These are phyloP conservation scores for Dalbergia cultrata DNA, from an alignment of 306 rosid species.

Conservation along the genomic window DNA sequence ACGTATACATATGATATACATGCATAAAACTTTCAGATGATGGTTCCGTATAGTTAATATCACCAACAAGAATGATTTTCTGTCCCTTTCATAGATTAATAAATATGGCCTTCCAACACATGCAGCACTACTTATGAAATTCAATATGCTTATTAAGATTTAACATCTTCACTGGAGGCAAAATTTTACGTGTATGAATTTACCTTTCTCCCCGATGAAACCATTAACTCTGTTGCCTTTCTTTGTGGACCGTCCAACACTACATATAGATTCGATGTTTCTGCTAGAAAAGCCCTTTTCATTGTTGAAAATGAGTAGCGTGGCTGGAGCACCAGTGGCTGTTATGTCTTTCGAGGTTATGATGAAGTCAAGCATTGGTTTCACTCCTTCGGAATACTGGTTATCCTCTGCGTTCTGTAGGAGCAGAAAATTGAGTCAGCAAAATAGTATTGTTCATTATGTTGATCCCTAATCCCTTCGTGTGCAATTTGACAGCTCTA, in stretches of 20 bases:
- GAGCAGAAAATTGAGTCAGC: not conserved
- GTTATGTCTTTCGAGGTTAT: slow-evolving; percentile 65
- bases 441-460: not conserved
- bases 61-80: not conserved
- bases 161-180: not conserved
- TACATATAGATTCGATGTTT: slow-evolving; percentile 71
- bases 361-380: slow-evolving; percentile 65
- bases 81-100: not conserved
- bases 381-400: slow-evolving; percentile 50
- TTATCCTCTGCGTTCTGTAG: slow-evolving; percentile 78
- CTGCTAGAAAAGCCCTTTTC: slow-evolving; percentile 63
- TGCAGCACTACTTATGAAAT: not conserved
- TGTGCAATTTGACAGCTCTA: not conserved
- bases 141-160: not conserved
- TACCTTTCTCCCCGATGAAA: slow-evolving; percentile 80
- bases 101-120: not conserved
- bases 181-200: not conserved
- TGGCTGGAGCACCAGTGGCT: slow-evolving; percentile 60
- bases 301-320: slow-evolving; percentile 66
- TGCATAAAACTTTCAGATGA: not conserved
- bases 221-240: slow-evolving; percentile 62
- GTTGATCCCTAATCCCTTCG: not conserved
- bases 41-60: not conserved
- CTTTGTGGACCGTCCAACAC: slow-evolving; percentile 76
- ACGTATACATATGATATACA: not conserved